phyloP scores from a whole-genome alignment of 306 rosid species.

The Begonia fuchsioides region DNA sequence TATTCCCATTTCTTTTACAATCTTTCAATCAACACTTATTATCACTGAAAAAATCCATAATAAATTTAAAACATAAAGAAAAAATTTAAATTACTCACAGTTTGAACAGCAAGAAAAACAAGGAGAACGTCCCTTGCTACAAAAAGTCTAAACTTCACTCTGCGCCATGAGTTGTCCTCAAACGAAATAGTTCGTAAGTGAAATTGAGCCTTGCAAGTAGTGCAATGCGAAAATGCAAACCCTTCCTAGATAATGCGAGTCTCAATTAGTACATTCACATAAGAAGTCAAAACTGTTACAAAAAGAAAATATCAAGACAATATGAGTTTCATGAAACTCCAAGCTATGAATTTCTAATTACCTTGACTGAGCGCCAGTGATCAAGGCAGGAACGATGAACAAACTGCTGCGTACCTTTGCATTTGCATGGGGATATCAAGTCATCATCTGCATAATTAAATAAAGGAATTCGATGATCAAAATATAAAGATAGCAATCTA shows the following conservation, averaged over 20 bases:
- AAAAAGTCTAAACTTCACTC: conserved; percentile 70
- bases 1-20: too few relatives aligned
- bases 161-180: conserved; percentile 90
- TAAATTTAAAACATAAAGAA: conserved; percentile 1
- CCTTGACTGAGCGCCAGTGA: conserved; percentile 99
- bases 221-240: conserved; percentile 96
- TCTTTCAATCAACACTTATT: too few relatives aligned
- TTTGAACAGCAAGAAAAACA: conserved; percentile 86
- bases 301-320: neutral
- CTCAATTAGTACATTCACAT: neutral
- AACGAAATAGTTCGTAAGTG: conserved; percentile 62
- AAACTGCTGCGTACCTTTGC: conserved; percentile 99
- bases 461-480: neutral
- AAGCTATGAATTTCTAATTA: conserved; percentile 5
- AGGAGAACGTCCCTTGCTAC: conserved; percentile 98
- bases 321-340: neutral
- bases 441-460: conserved; percentile 55
- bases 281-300: neutral
- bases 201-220: conserved; percentile 97
- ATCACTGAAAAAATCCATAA: neutral
- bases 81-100: conserved; percentile 42
- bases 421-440: conserved; percentile 95
- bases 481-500: too few relatives aligned
- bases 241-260: conserved; percentile 48
- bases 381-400: conserved; percentile 97